Evolutionary conservation across 2,329 filamentous ascomycete genomes (phyloP).

Genomic region (Fusarium tanahbumbuense): DNA sequence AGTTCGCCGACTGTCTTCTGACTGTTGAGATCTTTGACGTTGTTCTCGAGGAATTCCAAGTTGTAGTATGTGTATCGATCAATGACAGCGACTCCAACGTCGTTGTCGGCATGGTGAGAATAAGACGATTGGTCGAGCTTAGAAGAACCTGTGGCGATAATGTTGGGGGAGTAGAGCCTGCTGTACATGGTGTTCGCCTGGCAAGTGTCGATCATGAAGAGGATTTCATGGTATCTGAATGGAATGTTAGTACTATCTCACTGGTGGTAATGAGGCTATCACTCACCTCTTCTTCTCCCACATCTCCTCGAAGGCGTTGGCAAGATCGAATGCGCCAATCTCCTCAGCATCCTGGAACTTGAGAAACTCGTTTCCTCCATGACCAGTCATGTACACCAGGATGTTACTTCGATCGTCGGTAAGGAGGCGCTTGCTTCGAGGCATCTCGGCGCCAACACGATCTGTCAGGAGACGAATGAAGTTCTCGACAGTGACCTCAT

Average conservation of each 20-base stretch:
- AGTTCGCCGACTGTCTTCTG: slow-evolving; percentile 93
- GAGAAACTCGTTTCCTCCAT: slow-evolving; percentile 96
- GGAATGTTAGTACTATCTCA: slow-evolving; percentile 7
- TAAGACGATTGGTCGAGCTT: slow-evolving; percentile 97
- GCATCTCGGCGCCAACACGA: slow-evolving; percentile 92
- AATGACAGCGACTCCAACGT: slow-evolving; percentile 97
- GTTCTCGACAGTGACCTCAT: slow-evolving; percentile 98
- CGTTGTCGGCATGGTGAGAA: slow-evolving; percentile 97
- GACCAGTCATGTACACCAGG: slow-evolving; percentile 98
- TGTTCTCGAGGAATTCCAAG: slow-evolving; percentile 92
- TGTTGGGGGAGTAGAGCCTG: slow-evolving; percentile 97
- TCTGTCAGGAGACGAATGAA: slow-evolving; percentile 97
- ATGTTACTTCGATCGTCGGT: slow-evolving; percentile 98
- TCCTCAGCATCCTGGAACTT: slow-evolving; percentile 99
- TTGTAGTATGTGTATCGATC: slow-evolving; percentile 99
- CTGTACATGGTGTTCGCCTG: slow-evolving; percentile 99
- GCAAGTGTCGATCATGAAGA: slow-evolving; percentile 99
- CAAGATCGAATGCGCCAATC: slow-evolving; percentile 94
- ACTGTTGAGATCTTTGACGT: slow-evolving; percentile 85
- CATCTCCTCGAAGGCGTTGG: slow-evolving; percentile 99
- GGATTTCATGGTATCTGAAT: slow-evolving; percentile 87
- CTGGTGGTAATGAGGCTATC: slow-evolving; percentile 30
- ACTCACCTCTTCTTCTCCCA: slow-evolving; percentile 96
- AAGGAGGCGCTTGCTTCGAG: slow-evolving; percentile 89
- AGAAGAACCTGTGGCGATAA: slow-evolving; percentile 96